phyloP scores from a whole-genome alignment of 768 basidiomycete species.

The Candolleomyces aberdarensis region DNA sequence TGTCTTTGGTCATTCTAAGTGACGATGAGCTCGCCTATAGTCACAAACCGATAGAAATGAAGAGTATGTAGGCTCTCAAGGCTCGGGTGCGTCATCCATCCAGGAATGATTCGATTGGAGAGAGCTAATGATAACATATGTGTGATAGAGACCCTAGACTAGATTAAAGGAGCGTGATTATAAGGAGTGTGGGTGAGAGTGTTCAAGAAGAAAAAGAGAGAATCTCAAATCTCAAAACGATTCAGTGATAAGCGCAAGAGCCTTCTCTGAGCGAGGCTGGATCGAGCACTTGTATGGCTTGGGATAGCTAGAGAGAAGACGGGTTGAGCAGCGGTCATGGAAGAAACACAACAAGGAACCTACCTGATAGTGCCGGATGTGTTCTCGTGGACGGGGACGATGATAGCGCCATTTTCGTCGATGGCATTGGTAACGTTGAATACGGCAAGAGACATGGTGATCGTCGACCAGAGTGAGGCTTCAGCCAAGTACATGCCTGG shows the following conservation, averaged over 20 bases:
- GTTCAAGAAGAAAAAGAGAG: background rate
- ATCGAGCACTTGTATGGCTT: conserved; percentile 61
- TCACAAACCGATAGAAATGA: too few species aligned
- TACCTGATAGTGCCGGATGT: conserved; percentile 46
- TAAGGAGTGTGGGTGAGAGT: background rate
- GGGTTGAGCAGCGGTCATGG: background rate
- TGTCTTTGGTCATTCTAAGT: too few species aligned
- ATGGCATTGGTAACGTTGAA: conserved; percentile 46
- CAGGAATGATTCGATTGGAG: too few species aligned
- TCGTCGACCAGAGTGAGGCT: conserved; percentile 42
- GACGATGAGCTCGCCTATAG: too few species aligned
- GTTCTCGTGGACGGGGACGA: conserved; percentile 43
- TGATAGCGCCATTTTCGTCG: conserved; percentile 38
- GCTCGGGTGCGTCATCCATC: too few species aligned
- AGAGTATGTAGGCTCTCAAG: too few species aligned
- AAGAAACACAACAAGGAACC: background rate
- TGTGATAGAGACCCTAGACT: background rate
- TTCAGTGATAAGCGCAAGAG: conserved; percentile 16
- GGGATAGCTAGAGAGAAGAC: conserved; percentile 43
- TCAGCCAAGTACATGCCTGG: conserved; percentile 53
- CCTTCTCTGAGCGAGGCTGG: conserved; percentile 44
- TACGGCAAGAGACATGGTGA: conserved; percentile 42
- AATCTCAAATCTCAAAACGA: background rate
- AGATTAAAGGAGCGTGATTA: too few species aligned
- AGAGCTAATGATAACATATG: background rate